Percentiles rank a stretch among this genome's conserved stretches.
phyloP scores from a whole-genome alignment of 1,284 basidiomycete genomes.

The Microbotryum intermedium region DNA sequence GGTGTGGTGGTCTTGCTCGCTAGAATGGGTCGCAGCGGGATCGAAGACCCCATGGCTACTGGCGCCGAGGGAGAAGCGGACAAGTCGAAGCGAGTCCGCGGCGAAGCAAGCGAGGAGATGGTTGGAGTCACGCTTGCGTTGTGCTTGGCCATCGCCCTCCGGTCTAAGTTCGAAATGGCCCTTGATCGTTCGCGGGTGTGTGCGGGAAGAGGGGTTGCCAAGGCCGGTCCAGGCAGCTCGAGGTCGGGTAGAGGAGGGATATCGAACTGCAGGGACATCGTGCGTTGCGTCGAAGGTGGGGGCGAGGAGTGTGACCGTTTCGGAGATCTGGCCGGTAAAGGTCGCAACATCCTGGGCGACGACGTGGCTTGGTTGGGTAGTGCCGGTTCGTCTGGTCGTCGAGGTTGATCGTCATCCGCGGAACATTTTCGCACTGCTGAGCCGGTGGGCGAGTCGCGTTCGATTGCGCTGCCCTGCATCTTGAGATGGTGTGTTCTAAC shows the following conservation, averaged over 20 bases:
- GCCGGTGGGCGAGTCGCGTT: too few species aligned
- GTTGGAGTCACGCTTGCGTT: background rate
- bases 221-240: constrained; percentile 16
- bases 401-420: too few species aligned
- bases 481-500: too few species aligned
- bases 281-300: constrained; percentile 11
- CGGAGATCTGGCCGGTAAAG: too few species aligned
- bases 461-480: too few species aligned
- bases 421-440: too few species aligned
- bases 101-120: background rate
- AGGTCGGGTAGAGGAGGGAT: constrained; percentile 14
- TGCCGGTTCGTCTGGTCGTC: too few species aligned
- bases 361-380: too few species aligned
- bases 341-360: too few species aligned
- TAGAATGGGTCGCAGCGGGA: constrained; percentile 23
- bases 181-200: background rate
- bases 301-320: background rate
- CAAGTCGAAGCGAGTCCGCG: constrained; percentile 14
- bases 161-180: background rate
- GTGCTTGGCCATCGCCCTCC: background rate
- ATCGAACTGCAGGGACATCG: too few species aligned
- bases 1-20: background rate
- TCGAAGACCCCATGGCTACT: background rate
- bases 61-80: constrained; percentile 8
- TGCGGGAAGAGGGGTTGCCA: background rate